These are phyloP conservation scores for Phytophthora palmivora DNA, from an alignment of 352 stramenopile genomes.

Conservation along the genomic window DNA sequence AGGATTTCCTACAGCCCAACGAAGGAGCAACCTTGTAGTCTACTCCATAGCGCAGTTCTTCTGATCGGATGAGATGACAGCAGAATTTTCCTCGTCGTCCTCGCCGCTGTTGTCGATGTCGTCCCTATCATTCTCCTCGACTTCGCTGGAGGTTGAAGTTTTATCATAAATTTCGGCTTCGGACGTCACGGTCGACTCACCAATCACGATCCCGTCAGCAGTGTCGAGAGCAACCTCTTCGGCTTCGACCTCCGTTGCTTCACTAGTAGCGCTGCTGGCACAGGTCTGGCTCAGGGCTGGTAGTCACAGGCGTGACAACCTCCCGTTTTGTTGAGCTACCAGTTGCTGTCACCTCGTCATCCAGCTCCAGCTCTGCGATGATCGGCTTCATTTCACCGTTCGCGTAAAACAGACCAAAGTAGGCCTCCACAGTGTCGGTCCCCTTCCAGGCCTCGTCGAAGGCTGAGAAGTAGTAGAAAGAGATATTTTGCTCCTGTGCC, in stretches of 20 bases:
- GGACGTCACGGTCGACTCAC: background rate
- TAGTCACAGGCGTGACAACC: no score
- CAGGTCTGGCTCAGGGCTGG: no score
- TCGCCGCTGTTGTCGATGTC: background rate
- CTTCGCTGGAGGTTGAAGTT: background rate
- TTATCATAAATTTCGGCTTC: background rate
- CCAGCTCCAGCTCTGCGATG: constrained; percentile 16
- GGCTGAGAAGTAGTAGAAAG: constrained; percentile 73
- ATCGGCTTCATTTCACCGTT: constrained; percentile 50
- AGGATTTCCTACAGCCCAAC: background rate
- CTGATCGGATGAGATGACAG: background rate
- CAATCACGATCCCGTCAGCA: no score
- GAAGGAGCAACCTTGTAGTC: no score
- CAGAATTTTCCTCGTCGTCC: background rate
- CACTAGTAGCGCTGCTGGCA: no score
- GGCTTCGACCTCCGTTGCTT: no score
- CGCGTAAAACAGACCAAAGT: constrained; percentile 66
- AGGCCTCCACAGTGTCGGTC: constrained; percentile 50
- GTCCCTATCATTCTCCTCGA: background rate
- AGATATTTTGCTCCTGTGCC: constrained; percentile 43
- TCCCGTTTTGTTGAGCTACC: no score
- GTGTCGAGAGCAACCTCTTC: no score
- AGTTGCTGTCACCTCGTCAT: background rate
- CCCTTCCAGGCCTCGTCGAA: constrained; percentile 63
- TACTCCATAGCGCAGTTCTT: constrained; percentile 17